Conservation (phyloP, 306 rosid genomes). For the Dalbergia cochinchinensis region DNA sequence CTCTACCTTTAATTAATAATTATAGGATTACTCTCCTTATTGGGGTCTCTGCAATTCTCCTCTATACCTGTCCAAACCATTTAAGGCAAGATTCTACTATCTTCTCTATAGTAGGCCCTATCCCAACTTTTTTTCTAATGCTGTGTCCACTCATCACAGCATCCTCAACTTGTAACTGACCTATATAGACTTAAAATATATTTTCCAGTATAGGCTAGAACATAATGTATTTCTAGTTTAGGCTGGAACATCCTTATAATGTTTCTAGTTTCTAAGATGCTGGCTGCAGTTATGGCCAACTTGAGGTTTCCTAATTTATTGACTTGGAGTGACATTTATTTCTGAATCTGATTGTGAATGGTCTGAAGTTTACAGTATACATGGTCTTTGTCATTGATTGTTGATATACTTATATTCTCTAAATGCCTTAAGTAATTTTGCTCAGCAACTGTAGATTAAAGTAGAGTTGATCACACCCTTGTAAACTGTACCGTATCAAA, state of each 20-base stretch:
- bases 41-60: too few species aligned
- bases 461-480: constrained; percentile 29
- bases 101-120: too few species aligned
- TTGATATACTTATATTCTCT: background rate
- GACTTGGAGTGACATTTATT: background rate
- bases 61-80: too few species aligned
- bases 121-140: too few species aligned
- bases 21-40: too few species aligned
- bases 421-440: background rate
- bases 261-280: constrained; percentile 33
- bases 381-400: background rate
- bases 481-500: constrained; percentile 27
- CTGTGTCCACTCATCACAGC: too few species aligned
- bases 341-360: background rate
- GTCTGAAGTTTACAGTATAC: background rate
- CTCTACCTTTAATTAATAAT: too few species aligned
- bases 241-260: constrained; percentile 16
- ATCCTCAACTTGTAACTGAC: too few species aligned
- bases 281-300: background rate
- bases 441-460: background rate
- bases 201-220: background rate
- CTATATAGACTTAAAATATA: constrained; percentile 12
- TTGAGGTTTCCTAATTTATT: constrained; percentile 19
- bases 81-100: too few species aligned
- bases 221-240: constrained; percentile 14